Base-by-base conservation (phyloP, 2,329 filamentous ascomycete species). In the Penicillium sp. region DNA sequence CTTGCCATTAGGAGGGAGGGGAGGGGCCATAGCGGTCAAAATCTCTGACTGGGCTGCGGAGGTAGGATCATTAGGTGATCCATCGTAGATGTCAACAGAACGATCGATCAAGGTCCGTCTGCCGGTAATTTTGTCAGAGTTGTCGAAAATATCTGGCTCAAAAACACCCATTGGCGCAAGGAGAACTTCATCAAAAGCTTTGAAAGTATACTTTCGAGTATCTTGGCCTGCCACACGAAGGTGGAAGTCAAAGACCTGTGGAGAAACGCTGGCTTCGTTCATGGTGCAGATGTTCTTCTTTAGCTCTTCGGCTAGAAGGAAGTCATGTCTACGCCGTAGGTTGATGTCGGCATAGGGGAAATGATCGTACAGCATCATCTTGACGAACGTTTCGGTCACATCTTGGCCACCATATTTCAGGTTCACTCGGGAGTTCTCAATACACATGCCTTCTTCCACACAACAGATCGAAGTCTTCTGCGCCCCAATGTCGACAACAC, bases 381-480 rank as follows among this genome's bases (percentile, higher is more conserved):
- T 96, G 71, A 96, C 83, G 67, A 99, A 97, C 0, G 90, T 89
- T 66, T 96, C 91, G 0, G 94, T 97, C 36, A 97, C 89, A 73
- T 99, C 94, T 66, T 84, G 87, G 1, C 94, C 94, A 48, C 94
- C 94, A 67, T 88, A 96, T 73, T 99, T 97, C 61, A 99, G 78
- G 71, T 97, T 97, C 70, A 99, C 85, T 16, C 94, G 86, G 16
- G 94, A 99, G 69, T 97, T 93, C 61, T 97, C 94, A 26, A 96
- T 84, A 68, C 90, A 91, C 75, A 99, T 88, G 2, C 94, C 94
- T 72, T 99, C 94, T 67, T 99, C 94, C 11, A 99, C 92, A 64
- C 94, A 99, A 59, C 92, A 93, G 31, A 99, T 89, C 0, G 94
- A 96, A 1, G 94, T 97, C 81, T 99, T 99, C 71, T 97, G 91